Base-by-base conservation (phyloP, 352 stramenopile genomes). In the Phytophthora macrochlamydospora region DNA sequence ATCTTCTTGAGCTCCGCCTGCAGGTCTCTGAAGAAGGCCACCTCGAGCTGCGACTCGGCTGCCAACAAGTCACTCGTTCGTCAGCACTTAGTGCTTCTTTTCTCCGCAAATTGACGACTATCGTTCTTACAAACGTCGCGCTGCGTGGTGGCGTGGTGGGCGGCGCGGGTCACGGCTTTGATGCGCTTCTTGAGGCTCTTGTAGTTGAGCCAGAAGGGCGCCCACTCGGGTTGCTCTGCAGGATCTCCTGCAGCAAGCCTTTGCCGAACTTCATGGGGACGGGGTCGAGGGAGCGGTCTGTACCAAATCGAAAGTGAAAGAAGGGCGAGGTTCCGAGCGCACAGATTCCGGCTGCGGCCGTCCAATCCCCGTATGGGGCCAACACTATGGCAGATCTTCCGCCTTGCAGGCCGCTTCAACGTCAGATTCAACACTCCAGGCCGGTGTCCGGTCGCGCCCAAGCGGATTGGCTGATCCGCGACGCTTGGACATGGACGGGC, bases 181-280 rank as follows among this genome's bases (percentile, higher is more conserved):
- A 94, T 92, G 64, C 80, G 83, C 59, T 92, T 94, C 70, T 94
- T 94, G 51, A 94, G 81, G 35, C 69, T 84, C 73, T 94, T 94
- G 67, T 94, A 94, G 73, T 92, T 92, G 66, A 94, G 85, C 86
- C 86, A 94, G 64, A 92, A 94, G 31, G 83, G 83, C n/a, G 81
- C 83, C 83, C 83, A 94, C 61, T 92, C 83, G 9, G 83, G 61
- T 90, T 92, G 69, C 82, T 91, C 65, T 87, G 79, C 40, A 91
- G 56, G 61, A 90, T 87, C 62, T 88, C 80, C 33, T 75, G 69
- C 63, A 94, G 65, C 44, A 94, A 51, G 28, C 75, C 73, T 76
- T 94, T 94, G 66, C 86, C 86, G 60, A 94, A 94, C 73, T 94
- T 94, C 86, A 94, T 94, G 29, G 35, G 6, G 35, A 40, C 6